Conservation (phyloP, 768 basidiomycete species). For the Collybia mongolica region DNA sequence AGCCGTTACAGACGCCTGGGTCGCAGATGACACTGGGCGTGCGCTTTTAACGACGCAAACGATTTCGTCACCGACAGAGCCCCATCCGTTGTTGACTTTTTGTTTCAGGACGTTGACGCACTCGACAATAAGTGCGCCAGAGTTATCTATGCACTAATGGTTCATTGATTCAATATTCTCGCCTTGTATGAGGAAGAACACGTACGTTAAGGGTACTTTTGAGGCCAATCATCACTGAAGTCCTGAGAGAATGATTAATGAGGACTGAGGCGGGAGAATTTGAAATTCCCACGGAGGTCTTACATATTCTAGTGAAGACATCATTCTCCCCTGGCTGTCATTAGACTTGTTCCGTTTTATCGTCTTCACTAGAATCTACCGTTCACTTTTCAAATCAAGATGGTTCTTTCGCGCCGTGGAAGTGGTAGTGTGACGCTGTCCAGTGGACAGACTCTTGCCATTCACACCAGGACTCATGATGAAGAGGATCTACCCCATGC, state of each 20-base stretch:
- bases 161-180: background rate
- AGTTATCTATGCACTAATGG: constrained; percentile 92
- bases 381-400: constrained; percentile 22
- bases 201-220: constrained; percentile 92
- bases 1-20: constrained; percentile 69
- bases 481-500: constrained; percentile 90
- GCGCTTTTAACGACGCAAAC: constrained; percentile 94
- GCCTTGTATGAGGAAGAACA: constrained; percentile 27
- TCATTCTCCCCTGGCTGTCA: no score
- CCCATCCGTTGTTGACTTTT: constrained; percentile 95
- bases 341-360: no score
- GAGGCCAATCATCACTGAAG: constrained; percentile 83
- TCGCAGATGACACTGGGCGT: constrained; percentile 70
- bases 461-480: constrained; percentile 87
- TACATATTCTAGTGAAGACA: background rate
- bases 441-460: constrained; percentile 75
- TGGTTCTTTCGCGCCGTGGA: constrained; percentile 75
- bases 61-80: constrained; percentile 91
- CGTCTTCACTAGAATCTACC: background rate
- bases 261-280: constrained; percentile 3
- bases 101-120: constrained; percentile 96
- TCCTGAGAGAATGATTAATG: constrained; percentile 5
- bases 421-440: constrained; percentile 74
- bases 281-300: constrained; percentile 17
- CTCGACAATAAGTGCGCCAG: constrained; percentile 91